Evolutionary conservation across 331 rosid genomes (phyloP), one percentile per base, ranked within the genome.

Genomic region (Quercus phellos): DNA sequence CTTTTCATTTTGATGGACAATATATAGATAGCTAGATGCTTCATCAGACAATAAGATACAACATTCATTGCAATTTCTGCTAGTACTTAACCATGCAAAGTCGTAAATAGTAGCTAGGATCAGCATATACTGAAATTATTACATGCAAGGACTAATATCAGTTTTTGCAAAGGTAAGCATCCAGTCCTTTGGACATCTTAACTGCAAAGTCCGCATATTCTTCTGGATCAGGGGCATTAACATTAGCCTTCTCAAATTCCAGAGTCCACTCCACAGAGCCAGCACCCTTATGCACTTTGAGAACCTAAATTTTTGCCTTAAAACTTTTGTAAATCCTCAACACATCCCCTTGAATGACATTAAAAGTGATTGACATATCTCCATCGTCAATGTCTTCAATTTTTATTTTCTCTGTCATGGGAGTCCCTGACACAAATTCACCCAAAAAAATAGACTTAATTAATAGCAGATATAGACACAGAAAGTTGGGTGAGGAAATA

Each of bases 181-280:
- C 81, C 19, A 77, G 26, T 5, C 69, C 68, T 72, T 46, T 77
- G 50, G 78, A 42, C 32, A 79, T 5, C 63, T 79, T 56, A 2
- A 55, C 51, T 6, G 68, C 77, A 8, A 72, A 24, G 27, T 84
- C 71, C 6, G 64, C 69, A 26, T 72, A 76, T 55, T 8, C 22
- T 11, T 76, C 19, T 24, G 82, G 84, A 10, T 70, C 61, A 2
- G 51, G 79, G 11, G 66, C 76, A 46, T 72, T 56, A 32, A 46
- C 81, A 51, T 72, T 76, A 54, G 75, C 76, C 77, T 79, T 75
- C 63, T 79, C 87, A 43, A 17, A 79, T 38, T 79, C 72, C 21
- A 72, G 0, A 11, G 78, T 55, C 81, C 84, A 83, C 21, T 70
- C 68, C 10, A 12, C 55, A 2, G 51, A 35, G 55, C 60, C 73